These are phyloP conservation scores for Boeremia lycopersici DNA, from an alignment of 2,329 filamentous ascomycete genomes.

Conservation along the genomic window DNA sequence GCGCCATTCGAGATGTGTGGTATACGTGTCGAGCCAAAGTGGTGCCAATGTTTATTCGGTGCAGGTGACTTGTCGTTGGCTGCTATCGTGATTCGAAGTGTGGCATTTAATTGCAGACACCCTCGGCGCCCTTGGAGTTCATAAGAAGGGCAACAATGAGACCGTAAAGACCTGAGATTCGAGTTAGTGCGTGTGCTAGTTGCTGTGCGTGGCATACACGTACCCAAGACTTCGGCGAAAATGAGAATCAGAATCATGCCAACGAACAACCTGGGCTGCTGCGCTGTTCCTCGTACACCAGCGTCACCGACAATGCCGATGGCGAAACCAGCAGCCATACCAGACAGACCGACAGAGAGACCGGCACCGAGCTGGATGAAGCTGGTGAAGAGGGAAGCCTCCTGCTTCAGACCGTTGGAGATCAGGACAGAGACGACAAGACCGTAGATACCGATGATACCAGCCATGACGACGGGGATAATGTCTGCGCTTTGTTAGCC, in stretches of 20 bases:
- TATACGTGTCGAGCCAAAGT: slow-evolving; percentile 26
- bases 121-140: slow-evolving; percentile 80
- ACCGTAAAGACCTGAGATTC: slow-evolving; percentile 84
- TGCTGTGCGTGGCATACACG: slow-evolving; percentile 42
- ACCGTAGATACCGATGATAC: slow-evolving; percentile 98
- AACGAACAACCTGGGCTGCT: slow-evolving; percentile 86
- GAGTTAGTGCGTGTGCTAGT: not conserved
- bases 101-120: slow-evolving; percentile 24
- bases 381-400: slow-evolving; percentile 55
- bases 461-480: slow-evolving; percentile 99
- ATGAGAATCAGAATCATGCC: slow-evolving; percentile 99
- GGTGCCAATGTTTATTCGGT: slow-evolving; percentile 28
- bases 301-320: slow-evolving; percentile 72
- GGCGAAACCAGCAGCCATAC: slow-evolving; percentile 87
- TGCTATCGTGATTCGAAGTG: slow-evolving; percentile 29
- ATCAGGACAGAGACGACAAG: slow-evolving; percentile 61
- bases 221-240: slow-evolving; percentile 98
- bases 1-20: slow-evolving; percentile 37
- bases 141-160: slow-evolving; percentile 98
- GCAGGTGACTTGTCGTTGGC: slow-evolving; percentile 39
- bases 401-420: slow-evolving; percentile 58
- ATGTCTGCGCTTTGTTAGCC: slow-evolving; percentile 70
- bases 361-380: slow-evolving; percentile 61
- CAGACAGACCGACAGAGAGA: slow-evolving; percentile 74
- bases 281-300: slow-evolving; percentile 84